Evolutionary conservation across 257 asterid genomes (phyloP), one percentile per base, ranked within the genome.

Genomic region (Cynanchum wilfordii): DNA sequence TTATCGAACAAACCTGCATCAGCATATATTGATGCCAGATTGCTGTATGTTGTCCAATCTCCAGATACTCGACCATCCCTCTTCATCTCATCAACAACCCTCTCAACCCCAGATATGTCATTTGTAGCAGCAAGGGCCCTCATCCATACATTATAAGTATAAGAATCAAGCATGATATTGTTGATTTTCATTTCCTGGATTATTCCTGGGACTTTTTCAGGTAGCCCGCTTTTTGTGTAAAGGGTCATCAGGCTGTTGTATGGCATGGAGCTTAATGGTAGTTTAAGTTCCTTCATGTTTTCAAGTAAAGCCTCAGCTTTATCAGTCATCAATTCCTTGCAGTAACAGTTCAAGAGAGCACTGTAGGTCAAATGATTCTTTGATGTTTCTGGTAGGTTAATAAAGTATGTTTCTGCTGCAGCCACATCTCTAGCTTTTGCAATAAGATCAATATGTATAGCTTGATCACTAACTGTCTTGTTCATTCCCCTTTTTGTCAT

Each of bases 41-140:
- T 94, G 77, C 99, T 94, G 77, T 90, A 91, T 3, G 98, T 88
- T 9, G 98, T 91, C 97, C 99, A 94, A 81, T 91, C 97, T 66
- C 79, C 89, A 77, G 84, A 81, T 73, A 90, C 96, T 58, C 95
- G 90, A 33, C 95, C 99, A 74, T 90, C 96, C 80, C 96, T 85
- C 82, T 92, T 94, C 95, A 94, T 89, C 85, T 94, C 98, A 76
- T 94, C 98, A 59, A 91, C 79, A 56, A 92, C 94, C 84, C 93
- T 85, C 82, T 94, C 99, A 22, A 86, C 96, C 72, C 93, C 99
- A 60, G 86, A 71, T 55, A 90, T 83, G 66, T 94, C 99, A 36
- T 79, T 67, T 65, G 68, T 75, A 81, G 96, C 89, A 79, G 97
- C 96, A 76, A 94, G 95, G 65, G 98, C 86, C 86, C 97, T 88